Evolutionary conservation across 2,329 filamentous ascomycete species (phyloP).

Genomic region (Amauroascus verrucosus): DNA sequence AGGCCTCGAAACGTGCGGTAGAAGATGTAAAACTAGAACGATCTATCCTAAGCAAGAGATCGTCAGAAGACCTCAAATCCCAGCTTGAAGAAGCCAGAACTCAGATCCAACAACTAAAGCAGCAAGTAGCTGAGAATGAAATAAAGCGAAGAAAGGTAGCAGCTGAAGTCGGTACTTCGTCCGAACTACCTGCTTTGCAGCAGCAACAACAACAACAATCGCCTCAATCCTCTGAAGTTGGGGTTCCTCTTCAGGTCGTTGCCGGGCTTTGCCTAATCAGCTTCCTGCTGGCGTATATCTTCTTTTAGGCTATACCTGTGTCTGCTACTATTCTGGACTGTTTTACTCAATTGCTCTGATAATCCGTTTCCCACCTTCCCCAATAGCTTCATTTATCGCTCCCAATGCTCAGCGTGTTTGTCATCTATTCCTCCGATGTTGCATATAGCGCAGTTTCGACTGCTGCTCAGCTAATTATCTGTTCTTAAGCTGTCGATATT

Average conservation of each 20-base stretch:
- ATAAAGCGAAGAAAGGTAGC: constrained; percentile 69
- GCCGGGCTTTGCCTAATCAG: constrained; percentile 75
- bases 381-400: background rate
- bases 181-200: constrained; percentile 29
- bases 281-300: constrained; percentile 90
- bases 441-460: background rate
- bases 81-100: constrained; percentile 68
- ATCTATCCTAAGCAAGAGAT: constrained; percentile 33
- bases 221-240: constrained; percentile 47
- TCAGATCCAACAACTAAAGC: constrained; percentile 57
- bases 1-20: background rate
- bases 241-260: constrained; percentile 77
- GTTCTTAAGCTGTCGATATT: background rate
- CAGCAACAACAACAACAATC: constrained; percentile 44
- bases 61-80: constrained; percentile 54
- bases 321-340: background rate
- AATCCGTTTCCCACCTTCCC: background rate
- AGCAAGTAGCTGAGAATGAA: constrained; percentile 55
- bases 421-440: background rate
- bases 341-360: background rate
- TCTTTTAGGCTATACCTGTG: constrained; percentile 56
- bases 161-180: constrained; percentile 43
- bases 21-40: constrained; percentile 18
- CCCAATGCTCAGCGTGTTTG: background rate
- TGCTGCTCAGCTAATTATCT: background rate